Evolutionary conservation across 2,329 filamentous ascomycete genomes (phyloP).

Genomic region (Ceratocystis harringtonii): DNA sequence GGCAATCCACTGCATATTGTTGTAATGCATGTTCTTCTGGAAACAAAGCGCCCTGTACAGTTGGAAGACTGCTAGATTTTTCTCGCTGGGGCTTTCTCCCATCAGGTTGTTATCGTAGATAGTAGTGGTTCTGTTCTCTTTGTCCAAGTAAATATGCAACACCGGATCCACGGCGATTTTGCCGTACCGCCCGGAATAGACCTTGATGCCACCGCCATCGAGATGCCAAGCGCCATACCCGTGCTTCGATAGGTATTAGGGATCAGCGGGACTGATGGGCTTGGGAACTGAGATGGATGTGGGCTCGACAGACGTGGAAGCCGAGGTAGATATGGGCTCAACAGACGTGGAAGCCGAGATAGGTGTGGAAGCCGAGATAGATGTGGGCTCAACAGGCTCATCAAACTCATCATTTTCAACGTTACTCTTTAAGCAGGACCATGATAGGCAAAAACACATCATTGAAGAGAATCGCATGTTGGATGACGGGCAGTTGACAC

Average conservation of each 20-base stretch:
- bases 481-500: too few species aligned
- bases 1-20: not conserved
- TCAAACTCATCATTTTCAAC: too few species aligned
- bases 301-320: too few species aligned
- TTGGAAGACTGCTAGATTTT: not conserved
- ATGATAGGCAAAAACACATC: too few species aligned
- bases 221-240: not conserved
- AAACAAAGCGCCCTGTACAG: not conserved
- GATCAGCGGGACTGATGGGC: too few species aligned
- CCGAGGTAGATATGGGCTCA: too few species aligned
- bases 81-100: not conserved
- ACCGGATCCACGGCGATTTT: not conserved
- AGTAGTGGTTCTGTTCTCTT: not conserved
- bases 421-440: too few species aligned
- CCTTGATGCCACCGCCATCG: not conserved
- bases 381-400: too few species aligned
- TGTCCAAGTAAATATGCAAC: not conserved
- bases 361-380: too few species aligned
- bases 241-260: not conserved
- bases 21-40: not conserved
- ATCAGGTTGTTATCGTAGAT: not conserved
- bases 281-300: too few species aligned
- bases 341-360: too few species aligned
- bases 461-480: too few species aligned
- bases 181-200: not conserved